Evolutionary conservation across 2,329 filamentous ascomycete genomes (phyloP).

Genomic region (Erysiphe neolycopersici): DNA sequence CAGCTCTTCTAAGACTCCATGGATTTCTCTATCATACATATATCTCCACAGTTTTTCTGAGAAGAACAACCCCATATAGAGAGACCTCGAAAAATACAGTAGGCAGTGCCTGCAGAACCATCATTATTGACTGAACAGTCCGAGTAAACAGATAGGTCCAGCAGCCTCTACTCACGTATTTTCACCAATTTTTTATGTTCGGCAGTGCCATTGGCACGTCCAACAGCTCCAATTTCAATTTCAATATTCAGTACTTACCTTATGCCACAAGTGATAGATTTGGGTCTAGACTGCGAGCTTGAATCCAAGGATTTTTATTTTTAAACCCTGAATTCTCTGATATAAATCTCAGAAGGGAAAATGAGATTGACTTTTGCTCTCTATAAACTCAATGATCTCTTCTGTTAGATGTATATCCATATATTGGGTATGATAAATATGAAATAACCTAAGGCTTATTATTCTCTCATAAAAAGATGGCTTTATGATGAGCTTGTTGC

Average conservation of each 20-base stretch:
- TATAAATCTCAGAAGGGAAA: neutral
- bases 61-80: too few relatives aligned
- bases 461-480: neutral
- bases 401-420: neutral
- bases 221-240: too few relatives aligned
- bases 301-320: neutral
- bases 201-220: too few relatives aligned
- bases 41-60: too few relatives aligned
- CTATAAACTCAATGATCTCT: neutral
- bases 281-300: neutral
- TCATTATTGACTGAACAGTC: too few relatives aligned
- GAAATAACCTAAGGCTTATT: neutral
- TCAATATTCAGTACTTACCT: neutral
- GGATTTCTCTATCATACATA: too few relatives aligned
- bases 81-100: too few relatives aligned
- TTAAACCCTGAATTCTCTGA: neutral
- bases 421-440: neutral
- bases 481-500: neutral
- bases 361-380: neutral
- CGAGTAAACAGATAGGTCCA: too few relatives aligned
- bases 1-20: too few relatives aligned
- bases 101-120: too few relatives aligned
- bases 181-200: too few relatives aligned
- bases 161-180: too few relatives aligned
- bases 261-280: neutral